Evolutionary conservation across 192 early-diverging fungal species (phyloP).

Genomic region (Coemansia sp.): DNA sequence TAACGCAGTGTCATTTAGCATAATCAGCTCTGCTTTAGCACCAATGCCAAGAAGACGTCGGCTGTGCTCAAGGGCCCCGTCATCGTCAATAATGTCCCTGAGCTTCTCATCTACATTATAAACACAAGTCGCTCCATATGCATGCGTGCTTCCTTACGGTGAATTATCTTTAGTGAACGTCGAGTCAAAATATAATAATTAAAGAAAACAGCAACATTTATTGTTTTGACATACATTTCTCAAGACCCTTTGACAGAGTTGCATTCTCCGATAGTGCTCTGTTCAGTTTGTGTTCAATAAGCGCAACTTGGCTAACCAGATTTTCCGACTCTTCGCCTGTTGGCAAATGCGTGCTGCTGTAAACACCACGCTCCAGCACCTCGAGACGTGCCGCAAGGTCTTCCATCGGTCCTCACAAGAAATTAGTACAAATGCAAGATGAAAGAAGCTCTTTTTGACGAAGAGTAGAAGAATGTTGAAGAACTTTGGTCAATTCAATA

Average conservation of each 20-base stretch:
- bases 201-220: background rate
- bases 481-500: background rate
- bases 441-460: background rate
- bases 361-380: constrained; percentile 41
- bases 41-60: constrained; percentile 39
- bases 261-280: constrained; percentile 25
- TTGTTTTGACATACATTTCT: constrained; percentile 30
- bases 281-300: constrained; percentile 31
- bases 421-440: constrained; percentile 6
- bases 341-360: constrained; percentile 6
- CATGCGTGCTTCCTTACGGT: too few relatives aligned
- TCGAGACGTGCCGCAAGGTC: constrained; percentile 28
- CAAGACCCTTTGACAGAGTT: constrained; percentile 21
- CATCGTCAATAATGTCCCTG: constrained; percentile 41
- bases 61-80: constrained; percentile 43
- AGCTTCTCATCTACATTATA: constrained; percentile 31
- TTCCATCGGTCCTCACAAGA: constrained; percentile 23
- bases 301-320: constrained; percentile 28
- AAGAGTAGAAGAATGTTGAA: background rate
- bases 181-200: background rate
- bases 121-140: background rate
- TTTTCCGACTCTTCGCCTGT: constrained; percentile 3
- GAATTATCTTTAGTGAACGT: too few relatives aligned
- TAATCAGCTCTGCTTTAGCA: constrained; percentile 43
- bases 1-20: constrained; percentile 29